Evolutionary conservation across 2,329 filamentous ascomycete genomes (phyloP), one percentile per base, ranked within the genome.

Genomic region (Tolypocladium tundrense): DNA sequence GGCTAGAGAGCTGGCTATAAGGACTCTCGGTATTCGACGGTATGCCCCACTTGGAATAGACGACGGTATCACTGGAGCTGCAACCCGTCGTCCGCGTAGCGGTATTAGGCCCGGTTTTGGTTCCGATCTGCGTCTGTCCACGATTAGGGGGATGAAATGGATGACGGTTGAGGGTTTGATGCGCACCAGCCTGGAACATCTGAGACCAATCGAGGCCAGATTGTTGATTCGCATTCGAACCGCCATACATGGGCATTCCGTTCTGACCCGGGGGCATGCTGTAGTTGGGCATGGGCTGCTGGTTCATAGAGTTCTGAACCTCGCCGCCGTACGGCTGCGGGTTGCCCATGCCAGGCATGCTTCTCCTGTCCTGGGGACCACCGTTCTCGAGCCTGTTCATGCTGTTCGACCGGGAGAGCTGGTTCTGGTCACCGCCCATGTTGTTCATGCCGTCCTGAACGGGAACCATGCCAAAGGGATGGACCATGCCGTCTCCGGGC

Each of bases 141-240:
- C 82, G 78, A 79, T 86, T 86, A 80, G 86, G 75, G 72, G 79
- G 55, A 57, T 57, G 59, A 61, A 63, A 59, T 76, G 75, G 82
- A 85, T 70, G 80, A 78, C 77, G 77, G 75, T 78, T 82, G 77
- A 82, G 81, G 73, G 79, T 77, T 74, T 84, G 78, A 74, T 87
- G 83, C 76, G 83, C 79, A 81, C 85, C 85, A 77, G 85, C 74
- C 77, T 86, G 87, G 78, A 90, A 90, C 84, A 91, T 88, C 71
- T 87, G 82, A 69, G 86, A 82, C 88, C 88, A 91, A 76, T 90
- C 87, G 77, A 88, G 77, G 77, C 80, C 74, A 70, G 79, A 77
- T 75, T 82, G 79, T 74, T 85, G 83, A 72, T 80, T 80, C 73
- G 79, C 75, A 74, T 80, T 81, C 65, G 82, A 81, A 69, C 77